Conservation (phyloP, 2,329 filamentous ascomycete genomes). For the Alternaria incomplexa region DNA sequence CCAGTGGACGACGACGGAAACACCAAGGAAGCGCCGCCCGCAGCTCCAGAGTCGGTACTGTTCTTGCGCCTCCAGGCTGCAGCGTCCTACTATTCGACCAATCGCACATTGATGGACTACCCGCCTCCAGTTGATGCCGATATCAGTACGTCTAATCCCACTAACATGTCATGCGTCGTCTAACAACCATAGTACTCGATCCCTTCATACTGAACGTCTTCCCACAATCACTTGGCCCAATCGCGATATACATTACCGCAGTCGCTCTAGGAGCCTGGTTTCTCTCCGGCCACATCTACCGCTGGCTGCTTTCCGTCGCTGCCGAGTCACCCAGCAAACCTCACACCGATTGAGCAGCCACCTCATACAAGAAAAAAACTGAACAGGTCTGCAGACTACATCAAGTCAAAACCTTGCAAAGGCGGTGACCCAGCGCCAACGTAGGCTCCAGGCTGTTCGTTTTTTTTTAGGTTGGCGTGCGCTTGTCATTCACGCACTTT, state of each 20-base stretch:
- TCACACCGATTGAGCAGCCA: conserved; percentile 39
- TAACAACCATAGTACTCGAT: conserved; percentile 69
- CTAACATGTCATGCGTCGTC: not conserved
- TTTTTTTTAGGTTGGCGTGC: too few relatives aligned
- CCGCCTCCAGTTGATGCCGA: conserved; percentile 80
- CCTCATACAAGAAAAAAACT: too few relatives aligned
- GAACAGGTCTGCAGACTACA: not conserved
- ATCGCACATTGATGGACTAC: conserved; percentile 74
- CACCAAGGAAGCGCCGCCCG: not conserved
- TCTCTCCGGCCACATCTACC: conserved; percentile 54
- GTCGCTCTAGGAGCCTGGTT: conserved; percentile 64
- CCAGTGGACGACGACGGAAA: conserved; percentile 3
- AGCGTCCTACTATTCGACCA: conserved; percentile 83
- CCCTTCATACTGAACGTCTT: conserved; percentile 81
- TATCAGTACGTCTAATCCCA: conserved; percentile 54
- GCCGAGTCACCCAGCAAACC: conserved; percentile 29
- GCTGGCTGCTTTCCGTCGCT: conserved; percentile 35
- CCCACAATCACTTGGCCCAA: conserved; percentile 77
- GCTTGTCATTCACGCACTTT: too few relatives aligned
- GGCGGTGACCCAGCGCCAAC: too few relatives aligned
- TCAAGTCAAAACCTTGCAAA: too few relatives aligned
- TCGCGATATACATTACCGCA: conserved; percentile 69
- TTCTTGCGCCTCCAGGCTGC: conserved; percentile 77
- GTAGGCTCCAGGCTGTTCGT: too few relatives aligned
- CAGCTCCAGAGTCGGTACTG: conserved; percentile 59